Evolutionary conservation across 1,139 yeast species (phyloP).

Genomic region (Insectozyma bohioensis): DNA sequence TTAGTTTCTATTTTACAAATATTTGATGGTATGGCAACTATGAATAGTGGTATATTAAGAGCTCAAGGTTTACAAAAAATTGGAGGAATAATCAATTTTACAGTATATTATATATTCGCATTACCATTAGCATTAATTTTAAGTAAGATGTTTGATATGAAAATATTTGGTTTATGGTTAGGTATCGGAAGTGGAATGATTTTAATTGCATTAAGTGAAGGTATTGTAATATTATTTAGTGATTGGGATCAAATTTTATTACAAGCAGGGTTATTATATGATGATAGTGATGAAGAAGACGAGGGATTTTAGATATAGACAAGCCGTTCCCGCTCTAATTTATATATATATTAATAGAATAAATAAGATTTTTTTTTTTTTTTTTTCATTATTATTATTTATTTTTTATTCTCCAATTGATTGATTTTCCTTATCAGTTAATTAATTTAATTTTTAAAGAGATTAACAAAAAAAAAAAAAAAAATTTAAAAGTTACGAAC

Average conservation of each 20-base stretch:
- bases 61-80: constrained; percentile 86
- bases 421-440: no score
- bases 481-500: no score
- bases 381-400: no score
- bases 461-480: no score
- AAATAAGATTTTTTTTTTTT: no score
- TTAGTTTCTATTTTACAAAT: constrained; percentile 71
- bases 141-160: constrained; percentile 53
- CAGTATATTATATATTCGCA: constrained; percentile 66
- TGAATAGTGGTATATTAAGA: constrained; percentile 79
- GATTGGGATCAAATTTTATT: constrained; percentile 43
- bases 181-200: constrained; percentile 80
- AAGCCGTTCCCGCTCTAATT: no score
- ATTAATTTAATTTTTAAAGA: no score
- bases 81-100: constrained; percentile 76
- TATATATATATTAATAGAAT: no score
- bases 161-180: constrained; percentile 79
- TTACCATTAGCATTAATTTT: constrained; percentile 67
- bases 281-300: constrained; percentile 20
- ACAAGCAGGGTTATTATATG: constrained; percentile 28
- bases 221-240: constrained; percentile 33
- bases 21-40: constrained; percentile 80
- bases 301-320: no score
- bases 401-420: no score
- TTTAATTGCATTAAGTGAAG: constrained; percentile 64